A percentile compares a stretch with the other conserved stretches of the same genome.
These are phyloP conservation scores for Nitzschia inconspicua DNA, from an alignment of 108 stramenopile species.

Conservation along the genomic window DNA sequence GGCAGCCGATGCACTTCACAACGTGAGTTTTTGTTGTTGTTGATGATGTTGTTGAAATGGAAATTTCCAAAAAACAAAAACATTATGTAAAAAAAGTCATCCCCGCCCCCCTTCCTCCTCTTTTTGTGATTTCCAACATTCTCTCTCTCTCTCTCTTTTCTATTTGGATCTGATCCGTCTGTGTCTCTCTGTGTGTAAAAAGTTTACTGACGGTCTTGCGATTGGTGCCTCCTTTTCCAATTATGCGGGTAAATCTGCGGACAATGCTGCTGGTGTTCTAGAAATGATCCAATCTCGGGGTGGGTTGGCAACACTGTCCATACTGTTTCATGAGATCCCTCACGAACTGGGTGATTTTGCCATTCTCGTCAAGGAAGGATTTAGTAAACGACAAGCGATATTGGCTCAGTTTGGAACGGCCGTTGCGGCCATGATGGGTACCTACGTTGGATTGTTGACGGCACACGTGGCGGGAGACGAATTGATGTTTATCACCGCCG, in stretches of 20 bases:
- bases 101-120: too few relatives aligned
- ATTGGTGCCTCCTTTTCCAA: constrained; percentile 81
- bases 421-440: constrained; percentile 78
- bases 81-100: too few relatives aligned
- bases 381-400: constrained; percentile 73
- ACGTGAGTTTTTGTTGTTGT: constrained; percentile 37
- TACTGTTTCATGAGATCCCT: constrained; percentile 90
- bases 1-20: constrained; percentile 83
- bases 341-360: constrained; percentile 90
- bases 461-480: constrained; percentile 43
- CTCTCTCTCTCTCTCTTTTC: too few relatives aligned
- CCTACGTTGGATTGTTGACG: constrained; percentile 55
- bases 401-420: constrained; percentile 82
- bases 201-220: constrained; percentile 59
- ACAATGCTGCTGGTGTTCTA: constrained; percentile 26
- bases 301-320: constrained; percentile 69
- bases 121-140: too few relatives aligned
- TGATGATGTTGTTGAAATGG: background rate
- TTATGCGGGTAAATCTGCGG: constrained; percentile 13
- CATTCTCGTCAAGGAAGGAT: constrained; percentile 73
- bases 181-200: too few relatives aligned
- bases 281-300: constrained; percentile 57
- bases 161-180: too few relatives aligned
- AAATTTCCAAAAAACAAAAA: background rate
- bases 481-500: constrained; percentile 70